Conservation (phyloP, 805 yeast genomes). For the Millerozyma miso region DNA sequence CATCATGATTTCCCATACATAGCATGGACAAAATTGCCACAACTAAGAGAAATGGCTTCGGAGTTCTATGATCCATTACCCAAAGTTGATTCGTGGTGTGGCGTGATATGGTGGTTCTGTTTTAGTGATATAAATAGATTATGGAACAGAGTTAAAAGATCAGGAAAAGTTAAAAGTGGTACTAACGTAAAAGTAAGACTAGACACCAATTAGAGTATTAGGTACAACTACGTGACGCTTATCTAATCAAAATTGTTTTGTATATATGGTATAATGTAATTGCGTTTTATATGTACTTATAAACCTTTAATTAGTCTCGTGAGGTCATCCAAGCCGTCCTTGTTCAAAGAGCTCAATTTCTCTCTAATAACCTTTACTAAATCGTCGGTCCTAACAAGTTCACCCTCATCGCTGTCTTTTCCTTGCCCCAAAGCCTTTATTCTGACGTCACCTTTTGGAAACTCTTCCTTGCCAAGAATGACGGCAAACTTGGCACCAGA, state of each 20-base stretch:
- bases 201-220: slow-evolving; percentile 2
- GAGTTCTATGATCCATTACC: slow-evolving; percentile 86
- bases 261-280: not conserved
- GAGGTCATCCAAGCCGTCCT: slow-evolving; percentile 60
- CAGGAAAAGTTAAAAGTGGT: slow-evolving; percentile 34
- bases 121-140: slow-evolving; percentile 62
- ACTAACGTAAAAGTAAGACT: slow-evolving; percentile 13
- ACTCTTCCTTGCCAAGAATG: slow-evolving; percentile 94
- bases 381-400: slow-evolving; percentile 58
- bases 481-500: slow-evolving; percentile 88
- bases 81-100: slow-evolving; percentile 70
- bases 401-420: slow-evolving; percentile 82
- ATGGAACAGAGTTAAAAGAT: slow-evolving; percentile 80
- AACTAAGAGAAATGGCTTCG: slow-evolving; percentile 58
- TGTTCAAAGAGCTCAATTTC: slow-evolving; percentile 33
- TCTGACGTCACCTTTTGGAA: slow-evolving; percentile 71
- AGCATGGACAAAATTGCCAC: slow-evolving; percentile 80
- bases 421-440: slow-evolving; percentile 88
- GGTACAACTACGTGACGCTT: not conserved
- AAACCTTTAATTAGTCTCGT: slow-evolving; percentile 59
- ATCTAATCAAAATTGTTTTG: slow-evolving; percentile 4
- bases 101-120: slow-evolving; percentile 69
- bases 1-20: slow-evolving; percentile 94
- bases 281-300: slow-evolving; percentile 18
- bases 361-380: slow-evolving; percentile 47